Evolutionary conservation across 176 grass and related monocot genomes (phyloP).

Genomic region (Triticum monococcum): DNA sequence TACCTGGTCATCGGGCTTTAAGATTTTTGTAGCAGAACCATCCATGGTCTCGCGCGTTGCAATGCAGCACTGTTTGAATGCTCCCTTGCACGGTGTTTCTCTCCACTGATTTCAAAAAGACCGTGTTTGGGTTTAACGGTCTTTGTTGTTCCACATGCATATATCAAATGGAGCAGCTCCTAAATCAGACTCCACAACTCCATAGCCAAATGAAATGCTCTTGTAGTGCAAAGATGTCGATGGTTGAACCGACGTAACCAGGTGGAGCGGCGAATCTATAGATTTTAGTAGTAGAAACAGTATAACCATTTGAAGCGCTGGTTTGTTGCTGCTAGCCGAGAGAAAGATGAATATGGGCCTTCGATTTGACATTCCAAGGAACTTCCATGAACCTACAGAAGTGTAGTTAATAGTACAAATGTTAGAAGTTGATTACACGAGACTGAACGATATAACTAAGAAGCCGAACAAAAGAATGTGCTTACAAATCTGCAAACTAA

Average conservation of each 20-base stretch:
- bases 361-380: too few relatives aligned
- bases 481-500: too few relatives aligned
- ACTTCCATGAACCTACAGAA: too few relatives aligned
- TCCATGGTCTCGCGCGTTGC: conserved; percentile 29
- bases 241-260: background rate
- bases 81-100: conserved; percentile 15
- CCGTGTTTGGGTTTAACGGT: conserved; percentile 8
- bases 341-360: too few relatives aligned
- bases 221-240: background rate
- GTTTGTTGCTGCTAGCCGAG: too few relatives aligned
- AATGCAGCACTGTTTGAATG: conserved; percentile 16
- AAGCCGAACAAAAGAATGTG: too few relatives aligned
- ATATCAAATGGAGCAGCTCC: conserved; percentile 35
- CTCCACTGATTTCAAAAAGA: conserved; percentile 26
- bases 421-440: too few relatives aligned
- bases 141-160: conserved; percentile 4
- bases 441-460: too few relatives aligned
- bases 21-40: conserved; percentile 46
- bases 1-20: background rate
- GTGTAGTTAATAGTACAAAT: too few relatives aligned
- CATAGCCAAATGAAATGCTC: conserved; percentile 1
- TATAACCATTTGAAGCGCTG: background rate
- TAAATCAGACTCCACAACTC: conserved; percentile 8
- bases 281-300: background rate
- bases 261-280: background rate